Base-by-base conservation (phyloP, 2,329 filamentous ascomycete genomes). In the Canariomyces notabilis region DNA sequence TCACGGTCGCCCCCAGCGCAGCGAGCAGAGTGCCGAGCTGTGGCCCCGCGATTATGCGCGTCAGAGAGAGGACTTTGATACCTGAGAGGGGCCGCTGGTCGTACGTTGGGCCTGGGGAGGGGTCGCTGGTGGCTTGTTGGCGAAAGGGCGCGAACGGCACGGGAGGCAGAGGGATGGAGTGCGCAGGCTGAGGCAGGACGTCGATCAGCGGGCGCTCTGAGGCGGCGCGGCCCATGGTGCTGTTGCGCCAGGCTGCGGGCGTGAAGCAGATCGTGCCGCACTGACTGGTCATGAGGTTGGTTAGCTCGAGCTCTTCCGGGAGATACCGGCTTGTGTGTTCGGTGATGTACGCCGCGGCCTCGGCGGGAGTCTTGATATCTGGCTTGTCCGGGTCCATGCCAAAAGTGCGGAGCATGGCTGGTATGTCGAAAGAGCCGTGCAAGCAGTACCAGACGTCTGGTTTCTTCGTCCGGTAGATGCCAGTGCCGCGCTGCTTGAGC, bases 21-120 rank as follows among this genome's bases (percentile, higher is more conserved):
- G 70, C 67, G 1, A 74, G 57, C 3, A 67, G 60, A 3, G 67
- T 61, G 2, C 68, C 69, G n/a, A 73, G 64, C 19, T 66, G 63
- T 2, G 72, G 71, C 1, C 68, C 71, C 21, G 72, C 73, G 41
- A 75, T 75, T 32, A 75, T 64, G 3, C 72, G 61, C 11, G 67
- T 71, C 41, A 75, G 56, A 50, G 79, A 76, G 7, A 79, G 59
- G 1, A 80, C 68, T 46, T 70, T 72, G 50, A 75, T 58, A 0
- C 72, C 75, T 0, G 69, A 64, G 3, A 77, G 64, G 0, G 62
- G 69, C 3, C 67, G 54, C 39, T 53, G 54, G 39, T 67, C 61
- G 19, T 15, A 18, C 8, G 18, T 16, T 21, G 23, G 6, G 32
- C 4, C 55, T 52, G 20, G 59, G 49, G 23, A 67, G 26, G 26